Percentiles rank a stretch among this genome's conserved stretches.
Conservation (phyloP, 108 stramenopile genomes). For the Asterionellopsis glacialis region DNA sequence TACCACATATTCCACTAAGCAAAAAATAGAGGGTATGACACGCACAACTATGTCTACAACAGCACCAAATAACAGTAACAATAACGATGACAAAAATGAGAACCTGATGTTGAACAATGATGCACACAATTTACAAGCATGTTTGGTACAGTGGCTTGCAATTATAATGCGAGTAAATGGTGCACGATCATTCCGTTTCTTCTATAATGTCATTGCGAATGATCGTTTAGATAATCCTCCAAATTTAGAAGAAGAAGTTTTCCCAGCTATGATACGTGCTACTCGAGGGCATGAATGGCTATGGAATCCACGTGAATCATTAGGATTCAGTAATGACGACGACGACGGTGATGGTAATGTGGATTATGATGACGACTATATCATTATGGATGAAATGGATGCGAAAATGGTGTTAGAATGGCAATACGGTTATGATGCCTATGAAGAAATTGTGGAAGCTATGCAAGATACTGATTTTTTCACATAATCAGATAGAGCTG, state of each 20-base stretch:
- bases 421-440: too few relatives aligned
- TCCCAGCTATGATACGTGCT: conserved; percentile 33
- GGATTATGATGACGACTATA: too few relatives aligned
- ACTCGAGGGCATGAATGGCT: conserved; percentile 25
- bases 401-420: too few relatives aligned
- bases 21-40: too few relatives aligned
- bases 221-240: conserved; percentile 13
- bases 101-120: conserved; percentile 1
- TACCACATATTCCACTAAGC: too few relatives aligned
- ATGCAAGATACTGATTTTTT: too few relatives aligned
- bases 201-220: conserved; percentile 16
- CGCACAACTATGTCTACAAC: too few relatives aligned
- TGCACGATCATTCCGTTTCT: conserved; percentile 19
- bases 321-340: conserved; percentile 13
- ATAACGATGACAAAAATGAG: too few relatives aligned
- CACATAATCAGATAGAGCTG: too few relatives aligned
- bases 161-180: conserved; percentile 28
- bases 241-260: conserved; percentile 16
- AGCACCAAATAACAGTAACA: not conserved
- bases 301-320: conserved; percentile 13
- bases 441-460: too few relatives aligned
- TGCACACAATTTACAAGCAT: conserved; percentile 18
- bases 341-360: not conserved
- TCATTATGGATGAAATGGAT: too few relatives aligned
- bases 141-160: conserved; percentile 22